Conservation (phyloP, 169 alveolate species). For the Plasmodium vinckei region DNA sequence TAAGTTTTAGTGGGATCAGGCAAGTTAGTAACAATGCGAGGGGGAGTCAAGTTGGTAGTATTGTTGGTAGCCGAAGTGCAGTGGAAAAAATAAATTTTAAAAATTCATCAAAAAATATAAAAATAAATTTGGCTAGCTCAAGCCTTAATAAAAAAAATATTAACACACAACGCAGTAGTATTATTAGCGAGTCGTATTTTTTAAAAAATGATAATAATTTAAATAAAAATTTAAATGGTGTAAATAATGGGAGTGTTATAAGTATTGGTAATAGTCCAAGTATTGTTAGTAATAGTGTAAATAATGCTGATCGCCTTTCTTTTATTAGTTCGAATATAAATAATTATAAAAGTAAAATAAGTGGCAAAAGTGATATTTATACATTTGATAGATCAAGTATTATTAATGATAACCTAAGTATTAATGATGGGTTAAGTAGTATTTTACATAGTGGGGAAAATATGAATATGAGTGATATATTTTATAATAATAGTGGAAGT, state of each 20-base stretch:
- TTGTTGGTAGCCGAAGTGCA: slow-evolving; percentile 10
- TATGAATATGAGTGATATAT: background rate
- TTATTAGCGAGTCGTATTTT: background rate
- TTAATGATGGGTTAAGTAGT: slow-evolving; percentile 1
- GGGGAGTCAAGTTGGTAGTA: background rate
- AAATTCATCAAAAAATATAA: slow-evolving; percentile 31
- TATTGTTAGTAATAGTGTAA: background rate
- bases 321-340: background rate
- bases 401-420: slow-evolving; percentile 2
- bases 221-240: background rate
- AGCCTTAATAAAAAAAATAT: slow-evolving; percentile 16
- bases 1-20: background rate
- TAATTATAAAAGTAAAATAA: background rate
- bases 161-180: slow-evolving; percentile 9
- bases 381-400: slow-evolving; percentile 1
- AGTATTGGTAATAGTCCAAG: background rate
- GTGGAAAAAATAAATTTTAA: slow-evolving; percentile 13
- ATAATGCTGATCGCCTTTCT: background rate
- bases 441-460: background rate
- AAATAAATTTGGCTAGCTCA: slow-evolving; percentile 61
- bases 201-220: slow-evolving; percentile 12
- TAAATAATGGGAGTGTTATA: background rate
- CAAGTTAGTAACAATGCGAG: background rate
- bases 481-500: slow-evolving; percentile 9
- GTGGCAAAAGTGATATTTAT: slow-evolving; percentile 1